Evolutionary conservation across 73 alveolate genomes (phyloP).

Genomic region (Durusdinium trenchii): DNA sequence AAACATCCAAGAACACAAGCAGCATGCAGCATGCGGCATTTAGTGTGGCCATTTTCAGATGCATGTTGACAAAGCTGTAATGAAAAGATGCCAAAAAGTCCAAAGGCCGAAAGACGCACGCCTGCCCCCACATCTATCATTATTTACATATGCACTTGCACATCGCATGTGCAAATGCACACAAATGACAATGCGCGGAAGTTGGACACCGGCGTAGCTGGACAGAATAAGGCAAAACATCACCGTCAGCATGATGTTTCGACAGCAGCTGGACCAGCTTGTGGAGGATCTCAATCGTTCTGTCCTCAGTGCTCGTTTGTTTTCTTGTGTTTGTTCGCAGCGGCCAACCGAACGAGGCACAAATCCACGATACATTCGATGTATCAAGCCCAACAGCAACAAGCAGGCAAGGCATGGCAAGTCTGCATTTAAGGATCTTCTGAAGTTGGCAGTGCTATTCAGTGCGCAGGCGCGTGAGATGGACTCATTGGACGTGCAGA

Average conservation of each 20-base stretch:
- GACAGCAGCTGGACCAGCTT: slow-evolving; percentile 97
- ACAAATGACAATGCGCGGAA: too few relatives aligned
- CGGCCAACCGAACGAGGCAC: slow-evolving; percentile 96
- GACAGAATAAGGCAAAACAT: slow-evolving; percentile 58
- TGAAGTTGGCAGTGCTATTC: background rate
- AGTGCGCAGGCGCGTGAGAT: slow-evolving; percentile 82
- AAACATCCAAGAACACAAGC: too few relatives aligned
- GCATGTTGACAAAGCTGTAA: too few relatives aligned
- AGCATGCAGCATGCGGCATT: too few relatives aligned
- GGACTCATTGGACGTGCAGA: slow-evolving; percentile 98
- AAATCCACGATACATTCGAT: slow-evolving; percentile 98
- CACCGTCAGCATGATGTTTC: slow-evolving; percentile 96
- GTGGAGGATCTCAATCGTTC: slow-evolving; percentile 95
- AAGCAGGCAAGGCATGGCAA: slow-evolving; percentile 95
- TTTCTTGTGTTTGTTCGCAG: background rate
- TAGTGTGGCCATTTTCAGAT: too few relatives aligned
- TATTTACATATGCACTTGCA: too few relatives aligned
- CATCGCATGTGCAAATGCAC: too few relatives aligned
- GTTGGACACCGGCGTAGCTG: slow-evolving; percentile 14
- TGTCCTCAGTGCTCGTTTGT: background rate
- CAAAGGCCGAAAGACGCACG: too few relatives aligned
- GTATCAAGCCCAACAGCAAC: slow-evolving; percentile 98
- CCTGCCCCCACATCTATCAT: too few relatives aligned
- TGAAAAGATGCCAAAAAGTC: too few relatives aligned
- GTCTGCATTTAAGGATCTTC: background rate